Evolutionary conservation across 495 filamentous ascomycete genomes (phyloP), one percentile per base, ranked within the genome.

Genomic region (Geoglossum glabrum): DNA sequence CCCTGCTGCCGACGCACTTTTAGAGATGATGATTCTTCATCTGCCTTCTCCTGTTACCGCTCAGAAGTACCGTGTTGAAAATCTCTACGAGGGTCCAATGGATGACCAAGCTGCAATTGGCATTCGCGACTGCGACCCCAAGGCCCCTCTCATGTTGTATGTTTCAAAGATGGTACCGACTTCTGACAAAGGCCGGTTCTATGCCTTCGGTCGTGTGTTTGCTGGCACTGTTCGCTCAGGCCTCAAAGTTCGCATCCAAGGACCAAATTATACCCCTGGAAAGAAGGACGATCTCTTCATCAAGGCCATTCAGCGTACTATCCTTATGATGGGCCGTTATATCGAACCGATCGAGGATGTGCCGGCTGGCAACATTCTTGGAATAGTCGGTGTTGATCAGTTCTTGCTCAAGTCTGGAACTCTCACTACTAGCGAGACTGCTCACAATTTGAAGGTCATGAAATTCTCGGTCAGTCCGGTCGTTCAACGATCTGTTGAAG

Each of bases 111-210:
- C 80, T 64, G 86, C 82, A 78, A 85, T 93, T 68, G 87, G 81
- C 78, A 96, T 99, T 79, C 87, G 90, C 55, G 90, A 96, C 79
- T 97, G 92, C 76, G 85, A 97, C 72, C 78, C 90, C 73, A 95
- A 92, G 78, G 92, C 80, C 67, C 87, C 90, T 66, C 92, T 99
- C 71, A 99, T 99, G 92, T 79, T 97, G 62, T 99, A 99, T 82
- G 90, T 99, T 73, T 99, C 92, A 69, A 99, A 99, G 85, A 99
- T 99, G 92, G 93, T 99, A 64, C 92, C 92, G 67, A 97, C 92
- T 61, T 90, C 89, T 68, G 92, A 99, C 70, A 97, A 96, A 83
- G 93, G 92, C 74, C 90, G 92, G 77, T 99, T 99, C 87, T 99
- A 95, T 77, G 92, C 92, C 72, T 99, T 99, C 78, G 92, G 92